A percentile compares a stretch with the other conserved stretches of the same genome.
phyloP scores from a whole-genome alignment of 2,329 filamentous ascomycete genomes.

The Emmonsiellopsis sp. region DNA sequence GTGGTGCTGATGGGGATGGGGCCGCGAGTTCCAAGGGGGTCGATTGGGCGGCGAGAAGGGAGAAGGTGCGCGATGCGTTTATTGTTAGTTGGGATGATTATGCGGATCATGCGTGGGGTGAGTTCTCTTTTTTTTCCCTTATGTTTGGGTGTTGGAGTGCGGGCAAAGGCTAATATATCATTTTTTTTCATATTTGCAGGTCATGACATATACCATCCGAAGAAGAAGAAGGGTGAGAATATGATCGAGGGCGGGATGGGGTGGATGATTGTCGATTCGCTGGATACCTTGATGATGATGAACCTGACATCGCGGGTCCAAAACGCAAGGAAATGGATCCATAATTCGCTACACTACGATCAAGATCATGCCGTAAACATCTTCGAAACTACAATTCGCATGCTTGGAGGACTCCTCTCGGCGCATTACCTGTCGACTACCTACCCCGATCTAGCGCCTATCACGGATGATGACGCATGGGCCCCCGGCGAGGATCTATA shows the following conservation, averaged over 20 bases:
- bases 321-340: conserved; percentile 82
- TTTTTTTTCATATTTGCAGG: conserved; percentile 38
- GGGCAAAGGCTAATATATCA: conserved; percentile 8
- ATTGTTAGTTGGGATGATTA: conserved; percentile 88
- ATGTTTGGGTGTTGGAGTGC: conserved; percentile 16
- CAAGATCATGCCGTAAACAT: conserved; percentile 94
- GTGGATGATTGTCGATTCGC: conserved; percentile 94
- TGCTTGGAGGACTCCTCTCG: conserved; percentile 86
- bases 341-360: conserved; percentile 71
- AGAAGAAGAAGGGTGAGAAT: conserved; percentile 66
- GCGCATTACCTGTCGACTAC: conserved; percentile 89
- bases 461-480: conserved; percentile 62
- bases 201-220: conserved; percentile 77
- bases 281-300: conserved; percentile 98
- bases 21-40: conserved; percentile 30
- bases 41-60: conserved; percentile 69
- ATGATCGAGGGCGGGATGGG: conserved; percentile 87
- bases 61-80: conserved; percentile 82
- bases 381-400: conserved; percentile 95
- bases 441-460: conserved; percentile 69
- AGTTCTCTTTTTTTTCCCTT: conserved; percentile 20
- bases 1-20: conserved; percentile 23
- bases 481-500: conserved; percentile 80
- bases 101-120: conserved; percentile 89
- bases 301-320: conserved; percentile 80